Conservation (phyloP, 1,284 basidiomycete genomes). For the Coniophora puteana region DNA sequence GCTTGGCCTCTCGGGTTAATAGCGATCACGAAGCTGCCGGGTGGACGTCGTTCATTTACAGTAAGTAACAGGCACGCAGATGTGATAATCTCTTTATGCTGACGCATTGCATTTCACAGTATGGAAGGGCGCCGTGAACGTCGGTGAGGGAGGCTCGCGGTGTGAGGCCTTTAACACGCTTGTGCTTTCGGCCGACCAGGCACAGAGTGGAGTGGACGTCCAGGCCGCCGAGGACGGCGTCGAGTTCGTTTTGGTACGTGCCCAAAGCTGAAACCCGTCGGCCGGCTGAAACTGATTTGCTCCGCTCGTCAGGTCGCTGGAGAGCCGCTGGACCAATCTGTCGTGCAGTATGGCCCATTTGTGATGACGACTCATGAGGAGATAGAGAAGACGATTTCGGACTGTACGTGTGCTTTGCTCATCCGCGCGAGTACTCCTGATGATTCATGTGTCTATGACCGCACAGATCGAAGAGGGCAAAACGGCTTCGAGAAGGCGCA, state of each 20-base stretch:
- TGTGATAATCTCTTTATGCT: slow-evolving; percentile 4
- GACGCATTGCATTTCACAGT: slow-evolving; percentile 35
- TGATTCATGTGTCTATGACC: slow-evolving; percentile 3
- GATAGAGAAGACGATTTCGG: slow-evolving; percentile 78
- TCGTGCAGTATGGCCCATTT: slow-evolving; percentile 86
- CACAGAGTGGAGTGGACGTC: slow-evolving; percentile 61
- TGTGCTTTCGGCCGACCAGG: slow-evolving; percentile 57
- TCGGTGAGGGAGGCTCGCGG: slow-evolving; percentile 49
- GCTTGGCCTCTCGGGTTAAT: slow-evolving; percentile 4
- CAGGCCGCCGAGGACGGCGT: slow-evolving; percentile 57
- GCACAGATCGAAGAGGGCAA: slow-evolving; percentile 60
- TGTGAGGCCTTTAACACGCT: slow-evolving; percentile 74
- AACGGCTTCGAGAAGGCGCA: slow-evolving; percentile 94
- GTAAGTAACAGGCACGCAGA: slow-evolving; percentile 36
- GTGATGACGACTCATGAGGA: slow-evolving; percentile 83
- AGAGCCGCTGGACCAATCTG: slow-evolving; percentile 85
- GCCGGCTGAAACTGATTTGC: slow-evolving; percentile 12
- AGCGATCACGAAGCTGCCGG: slow-evolving; percentile 46
- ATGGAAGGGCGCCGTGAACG: slow-evolving; percentile 59
- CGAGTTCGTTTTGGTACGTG: slow-evolving; percentile 64
- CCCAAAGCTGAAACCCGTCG: slow-evolving; percentile 11
- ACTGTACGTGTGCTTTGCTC: slow-evolving; percentile 54
- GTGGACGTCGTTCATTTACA: slow-evolving; percentile 83
- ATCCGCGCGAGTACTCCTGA: not conserved
- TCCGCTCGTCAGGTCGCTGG: slow-evolving; percentile 60